These are phyloP conservation scores for Moesziomyces aphidis DNA, from an alignment of 1,284 basidiomycete species.

Conservation along the genomic window DNA sequence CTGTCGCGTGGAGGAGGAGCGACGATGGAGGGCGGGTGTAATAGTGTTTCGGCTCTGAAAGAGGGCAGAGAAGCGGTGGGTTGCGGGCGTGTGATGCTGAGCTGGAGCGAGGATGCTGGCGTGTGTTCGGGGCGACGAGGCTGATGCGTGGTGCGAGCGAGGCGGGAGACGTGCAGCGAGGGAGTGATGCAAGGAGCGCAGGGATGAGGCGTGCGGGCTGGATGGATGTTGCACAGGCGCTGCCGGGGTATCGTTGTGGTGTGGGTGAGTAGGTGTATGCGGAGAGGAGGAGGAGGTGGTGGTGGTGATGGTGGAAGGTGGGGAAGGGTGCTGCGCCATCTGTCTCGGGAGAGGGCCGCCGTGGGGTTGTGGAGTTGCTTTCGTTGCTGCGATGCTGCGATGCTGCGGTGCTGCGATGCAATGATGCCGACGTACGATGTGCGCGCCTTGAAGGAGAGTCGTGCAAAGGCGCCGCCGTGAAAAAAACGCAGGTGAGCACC, in stretches of 20 bases:
- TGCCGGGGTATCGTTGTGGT: neutral
- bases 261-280: neutral
- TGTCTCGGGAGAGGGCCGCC: neutral
- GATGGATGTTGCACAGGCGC: neutral
- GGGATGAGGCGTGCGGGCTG: neutral
- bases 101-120: neutral
- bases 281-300: neutral
- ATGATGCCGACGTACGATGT: no score
- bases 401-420: no score
- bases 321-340: no score
- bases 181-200: conserved; percentile 25
- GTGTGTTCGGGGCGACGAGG: neutral
- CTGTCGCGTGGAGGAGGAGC: conserved; percentile 31
- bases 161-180: conserved; percentile 22
- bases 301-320: neutral
- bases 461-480: no score
- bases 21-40: conserved; percentile 3
- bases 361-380: no score
- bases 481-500: neutral
- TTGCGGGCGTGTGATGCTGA: conserved; percentile 4
- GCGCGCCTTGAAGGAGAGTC: no score
- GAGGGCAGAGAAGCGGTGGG: conserved; percentile 14
- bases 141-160: neutral
- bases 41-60: conserved; percentile 13
- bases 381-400: no score